Conservation (phyloP, 1,139 yeast species). For the Blastobotrys petasosporus region DNA sequence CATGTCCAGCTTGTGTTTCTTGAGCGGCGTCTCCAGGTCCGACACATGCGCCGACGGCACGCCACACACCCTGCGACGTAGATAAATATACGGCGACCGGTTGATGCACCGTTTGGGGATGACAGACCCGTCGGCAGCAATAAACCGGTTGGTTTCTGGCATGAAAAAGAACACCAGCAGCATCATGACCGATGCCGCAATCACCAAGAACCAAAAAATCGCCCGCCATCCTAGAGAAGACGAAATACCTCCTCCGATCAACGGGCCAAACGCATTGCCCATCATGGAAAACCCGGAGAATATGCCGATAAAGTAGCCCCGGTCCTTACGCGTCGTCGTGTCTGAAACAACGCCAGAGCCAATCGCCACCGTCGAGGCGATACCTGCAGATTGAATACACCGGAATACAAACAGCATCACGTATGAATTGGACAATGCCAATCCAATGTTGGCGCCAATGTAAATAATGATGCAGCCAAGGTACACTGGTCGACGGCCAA, state of each 20-base stretch:
- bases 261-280: slow-evolving; percentile 73
- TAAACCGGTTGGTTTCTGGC: slow-evolving; percentile 66
- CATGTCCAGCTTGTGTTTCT: slow-evolving; percentile 33
- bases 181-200: slow-evolving; percentile 48
- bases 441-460: slow-evolving; percentile 52
- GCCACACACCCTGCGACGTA: slow-evolving; percentile 17
- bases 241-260: slow-evolving; percentile 63
- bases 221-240: slow-evolving; percentile 65
- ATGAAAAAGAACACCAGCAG: slow-evolving; percentile 32
- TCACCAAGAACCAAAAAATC: slow-evolving; percentile 67
- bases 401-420: slow-evolving; percentile 52
- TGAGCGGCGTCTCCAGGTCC: slow-evolving; percentile 29
- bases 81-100: slow-evolving; percentile 37
- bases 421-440: slow-evolving; percentile 51
- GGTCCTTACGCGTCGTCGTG: slow-evolving; percentile 49
- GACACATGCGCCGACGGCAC: slow-evolving; percentile 16
- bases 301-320: slow-evolving; percentile 62
- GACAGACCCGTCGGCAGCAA: slow-evolving; percentile 64
- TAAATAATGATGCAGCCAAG: slow-evolving; percentile 48
- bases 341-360: slow-evolving; percentile 66
- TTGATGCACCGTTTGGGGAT: slow-evolving; percentile 40
- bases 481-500: slow-evolving; percentile 65
- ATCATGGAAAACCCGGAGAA: slow-evolving; percentile 57
- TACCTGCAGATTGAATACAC: slow-evolving; percentile 63
- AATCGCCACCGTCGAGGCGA: slow-evolving; percentile 64